Evolutionary conservation across 129 eudicot species (phyloP), one percentile per base, ranked within the genome.

Genomic region (Calendula officinalis): DNA sequence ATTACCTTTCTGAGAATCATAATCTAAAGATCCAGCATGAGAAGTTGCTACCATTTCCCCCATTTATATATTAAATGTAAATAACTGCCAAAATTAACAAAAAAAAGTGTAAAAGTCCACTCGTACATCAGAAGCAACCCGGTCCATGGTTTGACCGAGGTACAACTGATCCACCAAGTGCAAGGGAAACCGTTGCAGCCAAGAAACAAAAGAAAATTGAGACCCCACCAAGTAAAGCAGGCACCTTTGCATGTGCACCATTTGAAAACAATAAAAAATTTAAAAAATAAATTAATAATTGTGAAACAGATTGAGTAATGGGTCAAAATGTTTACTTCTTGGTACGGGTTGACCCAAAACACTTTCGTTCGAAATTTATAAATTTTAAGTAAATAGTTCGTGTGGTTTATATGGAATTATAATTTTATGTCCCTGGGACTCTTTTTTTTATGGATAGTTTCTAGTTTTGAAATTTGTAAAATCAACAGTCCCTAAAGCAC

Each of bases 61-160:
- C 98, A 91, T 63, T 41, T 86, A 68, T 62, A 62, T 41, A 88
- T 67, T 67, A 88, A n/a, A 52, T 78, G 80, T 75, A 91, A 67
- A 73, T 91, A 91, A 64, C 91, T 84, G 50, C 96, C 98, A 50
- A 91, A 88, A 63, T 84, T 71, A 33, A 88, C 49, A 77, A 91
- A 76, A 72, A 88, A 88, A 15, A 82, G 56, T 9, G 89, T 81
- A 72, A 84, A 91, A 44, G 96, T 84, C 98, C 98, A 91, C 77
- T 91, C 98, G 27, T 87, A 91, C 86, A 85, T 80, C 57, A 91
- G 83, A 47, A 91, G 71, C 77, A 91, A 66, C 15, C 98, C 98
- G 6, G 98, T 91, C 96, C 98, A 91, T 42, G 98, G 98, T 69
- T 72, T 83, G 39, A 91, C 82, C 83, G 82, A 66, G 98, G 98